These are phyloP conservation scores for Cercospora sojina DNA, from an alignment of 2,329 filamentous ascomycete species.

Conservation along the genomic window DNA sequence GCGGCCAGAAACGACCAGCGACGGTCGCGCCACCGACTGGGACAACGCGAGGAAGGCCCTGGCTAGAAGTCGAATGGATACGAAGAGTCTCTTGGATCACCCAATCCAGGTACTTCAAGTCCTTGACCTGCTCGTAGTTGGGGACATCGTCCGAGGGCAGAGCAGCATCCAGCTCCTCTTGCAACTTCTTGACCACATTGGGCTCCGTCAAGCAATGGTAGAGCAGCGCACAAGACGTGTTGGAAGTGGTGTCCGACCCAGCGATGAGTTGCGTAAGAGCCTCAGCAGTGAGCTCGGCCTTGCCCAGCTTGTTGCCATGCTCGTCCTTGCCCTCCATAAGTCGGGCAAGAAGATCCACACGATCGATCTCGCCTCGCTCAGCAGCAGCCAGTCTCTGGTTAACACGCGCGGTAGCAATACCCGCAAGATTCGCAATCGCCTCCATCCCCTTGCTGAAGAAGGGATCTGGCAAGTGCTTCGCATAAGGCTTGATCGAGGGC, in stretches of 20 bases:
- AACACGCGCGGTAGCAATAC: constrained; percentile 83
- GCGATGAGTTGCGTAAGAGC: constrained; percentile 86
- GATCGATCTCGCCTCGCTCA: constrained; percentile 54
- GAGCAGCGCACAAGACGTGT: constrained; percentile 78
- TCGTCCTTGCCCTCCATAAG: constrained; percentile 86
- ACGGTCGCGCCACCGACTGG: constrained; percentile 67
- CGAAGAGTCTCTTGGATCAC: constrained; percentile 83
- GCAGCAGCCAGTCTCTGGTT: constrained; percentile 69
- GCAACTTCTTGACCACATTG: constrained; percentile 68
- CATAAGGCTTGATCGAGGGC: constrained; percentile 74
- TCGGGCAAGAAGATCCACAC: constrained; percentile 76
- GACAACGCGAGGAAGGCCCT: constrained; percentile 76
- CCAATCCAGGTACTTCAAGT: constrained; percentile 71
- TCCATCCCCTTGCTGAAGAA: constrained; percentile 40
- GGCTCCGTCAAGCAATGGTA: constrained; percentile 72
- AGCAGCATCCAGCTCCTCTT: constrained; percentile 70
- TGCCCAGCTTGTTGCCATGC: constrained; percentile 70
- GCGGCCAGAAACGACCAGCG: constrained; percentile 66
- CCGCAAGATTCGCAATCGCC: constrained; percentile 70
- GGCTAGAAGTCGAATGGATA: constrained; percentile 80
- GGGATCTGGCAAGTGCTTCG: constrained; percentile 63
- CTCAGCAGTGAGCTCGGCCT: constrained; percentile 81
- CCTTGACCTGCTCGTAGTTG: constrained; percentile 67
- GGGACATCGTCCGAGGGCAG: constrained; percentile 66
- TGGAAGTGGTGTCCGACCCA: constrained; percentile 73